Base-by-base conservation (phyloP, 2,329 filamentous ascomycete species). In the Bipolaris oryzae region DNA sequence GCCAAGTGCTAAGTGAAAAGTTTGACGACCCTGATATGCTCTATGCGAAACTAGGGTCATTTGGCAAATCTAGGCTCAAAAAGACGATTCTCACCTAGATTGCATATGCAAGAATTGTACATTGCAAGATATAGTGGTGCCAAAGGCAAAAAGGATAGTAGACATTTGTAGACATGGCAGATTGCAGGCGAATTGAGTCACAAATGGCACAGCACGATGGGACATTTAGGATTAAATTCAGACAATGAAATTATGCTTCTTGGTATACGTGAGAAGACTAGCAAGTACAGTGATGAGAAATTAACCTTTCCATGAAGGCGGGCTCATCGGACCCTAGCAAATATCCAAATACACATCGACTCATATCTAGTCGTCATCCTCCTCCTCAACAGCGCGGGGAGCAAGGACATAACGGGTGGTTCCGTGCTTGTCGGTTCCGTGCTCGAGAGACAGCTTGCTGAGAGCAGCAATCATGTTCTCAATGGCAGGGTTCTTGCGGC, bases 401-500 rank as follows among this genome's bases (percentile, higher is more conserved):
- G 74, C 76, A 58, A 82, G 71, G 44, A 77, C 68, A 70, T 78
- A 84, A 51, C 80, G 73, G 63, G 74, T 74, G 48, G 73, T 74
- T 48, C 77, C 79, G 62, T 79, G 69, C 66, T 80, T 80, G 66
- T 85, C 83, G 48, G 69, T 74, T 71, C 85, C 82, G 74, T 87
- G 84, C 76, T 84, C 82, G 65, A 87, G 74, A 34, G 85, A 83
- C 61, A 88, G 78, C 80, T 88, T 88, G 78, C 83, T 84, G 59
- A 89, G 81, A 63, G 86, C 84, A 46, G 81, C 82, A 67, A 89
- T 82, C 76, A 87, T 85, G 77, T 88, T 87, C 81, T 88, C 86
- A 74, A 88, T 84, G 60, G 84, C 79, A 60, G 85, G 86, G 72
- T 89, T 85, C 77, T 85, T 83, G 68, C 80, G 77, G 70, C 79